Base-by-base conservation (phyloP, 805 yeast genomes). In the Hanseniaspora guilliermondii region DNA sequence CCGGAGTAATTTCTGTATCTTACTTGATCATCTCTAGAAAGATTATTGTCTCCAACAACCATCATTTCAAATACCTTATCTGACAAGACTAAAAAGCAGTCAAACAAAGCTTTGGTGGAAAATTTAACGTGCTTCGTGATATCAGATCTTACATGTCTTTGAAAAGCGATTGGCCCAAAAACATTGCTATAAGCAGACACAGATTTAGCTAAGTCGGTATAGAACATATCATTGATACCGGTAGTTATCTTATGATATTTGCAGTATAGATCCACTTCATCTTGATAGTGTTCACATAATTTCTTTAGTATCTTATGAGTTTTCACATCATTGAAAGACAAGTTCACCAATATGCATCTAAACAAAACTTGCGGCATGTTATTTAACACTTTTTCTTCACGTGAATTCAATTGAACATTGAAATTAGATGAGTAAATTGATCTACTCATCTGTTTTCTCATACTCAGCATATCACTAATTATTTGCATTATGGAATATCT, bases 91-190 rank as follows among this genome's bases (percentile, higher is more conserved):
- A 67, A 57, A 59, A 69, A 57, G 49, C 68, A 60, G 60, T 67
- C 69, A 19, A 65, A 55, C 3, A 68, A 42, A 5, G 65, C 60
- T 22, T 61, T 56, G 33, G 65, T 64, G 4, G 66, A 68, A 40
- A 45, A 56, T 27, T 52, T 60, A 22, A 63, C 56, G 55, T 57
- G 47, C 53, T 58, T 64, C 52, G 60, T 58, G 19, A 73, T 60
- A 49, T 66, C 70, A 42, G 68, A 75, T 62, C 85, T 73, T 52
- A 84, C 67, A 56, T 79, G 76, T 62, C 84, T 83, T 61, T 85
- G 88, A 36, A 84, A 72, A 0, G 94, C 88, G 30, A 83, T 80
- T 21, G 81, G 74, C 30, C 93, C 89, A 0, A 83, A 76, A 1
- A 81, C 76, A 22, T 70, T 68, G 22, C 73, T 76, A 57, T 82